Percentiles rank a stretch among this genome's conserved stretches.
These are phyloP conservation scores for Aspergillus sp. DNA, from an alignment of 2,329 filamentous ascomycete genomes.

Conservation along the genomic window DNA sequence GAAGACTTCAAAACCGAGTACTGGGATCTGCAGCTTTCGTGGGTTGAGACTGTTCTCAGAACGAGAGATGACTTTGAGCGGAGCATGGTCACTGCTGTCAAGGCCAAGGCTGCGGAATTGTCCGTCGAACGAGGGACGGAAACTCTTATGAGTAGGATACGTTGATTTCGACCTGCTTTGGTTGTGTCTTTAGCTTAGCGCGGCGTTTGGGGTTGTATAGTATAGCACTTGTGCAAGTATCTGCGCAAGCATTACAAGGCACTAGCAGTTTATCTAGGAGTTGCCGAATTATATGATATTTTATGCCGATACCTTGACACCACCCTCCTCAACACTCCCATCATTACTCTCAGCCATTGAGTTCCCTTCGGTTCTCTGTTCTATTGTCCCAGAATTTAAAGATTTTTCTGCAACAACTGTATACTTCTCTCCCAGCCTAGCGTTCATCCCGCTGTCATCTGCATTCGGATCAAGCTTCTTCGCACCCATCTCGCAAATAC, in stretches of 20 bases:
- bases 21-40: constrained; percentile 91
- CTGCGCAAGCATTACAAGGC: background rate
- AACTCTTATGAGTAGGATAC: constrained; percentile 93
- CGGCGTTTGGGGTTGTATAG: constrained; percentile 21
- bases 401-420: constrained; percentile 45
- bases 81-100: constrained; percentile 82
- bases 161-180: constrained; percentile 33
- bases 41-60: constrained; percentile 90
- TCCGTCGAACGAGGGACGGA: constrained; percentile 77
- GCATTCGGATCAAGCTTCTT: constrained; percentile 58
- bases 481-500: constrained; percentile 86
- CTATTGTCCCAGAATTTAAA: constrained; percentile 20
- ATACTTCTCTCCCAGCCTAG: constrained; percentile 54
- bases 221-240: background rate
- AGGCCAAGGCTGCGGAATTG: constrained; percentile 82
- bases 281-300: background rate
- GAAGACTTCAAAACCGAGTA: constrained; percentile 80
- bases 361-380: background rate
- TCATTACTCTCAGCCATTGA: background rate
- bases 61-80: constrained; percentile 91
- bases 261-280: background rate
- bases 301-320: background rate
- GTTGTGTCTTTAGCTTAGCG: constrained; percentile 10
- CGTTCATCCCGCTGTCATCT: constrained; percentile 38
- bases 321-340: background rate